Evolutionary conservation across 495 filamentous ascomycete genomes (phyloP).

Genomic region (Penicillium manginii): DNA sequence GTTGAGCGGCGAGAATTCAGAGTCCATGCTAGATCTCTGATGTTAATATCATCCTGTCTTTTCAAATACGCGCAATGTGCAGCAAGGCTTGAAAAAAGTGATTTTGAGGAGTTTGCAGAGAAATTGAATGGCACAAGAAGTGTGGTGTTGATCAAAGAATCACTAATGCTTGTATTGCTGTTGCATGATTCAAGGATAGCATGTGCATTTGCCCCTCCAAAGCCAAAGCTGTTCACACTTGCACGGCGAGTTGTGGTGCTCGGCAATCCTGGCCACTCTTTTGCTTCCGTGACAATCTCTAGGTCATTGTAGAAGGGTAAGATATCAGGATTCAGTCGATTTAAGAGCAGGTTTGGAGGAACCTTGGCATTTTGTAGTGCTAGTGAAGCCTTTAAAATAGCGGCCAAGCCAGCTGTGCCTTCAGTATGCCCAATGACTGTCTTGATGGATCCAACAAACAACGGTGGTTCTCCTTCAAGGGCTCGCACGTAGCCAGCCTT

Average conservation of each 20-base stretch:
- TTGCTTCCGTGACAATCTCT: conserved; percentile 19
- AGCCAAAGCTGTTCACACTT: conserved; percentile 55
- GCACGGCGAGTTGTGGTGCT: conserved; percentile 29
- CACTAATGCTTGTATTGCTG: background rate
- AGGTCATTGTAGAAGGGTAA: conserved; percentile 40
- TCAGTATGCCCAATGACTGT: conserved; percentile 61
- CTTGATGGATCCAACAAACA: conserved; percentile 59
- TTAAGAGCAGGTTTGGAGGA: conserved; percentile 62
- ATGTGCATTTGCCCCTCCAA: conserved; percentile 67
- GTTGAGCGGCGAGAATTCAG: conserved; percentile 25
- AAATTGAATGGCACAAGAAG: conserved; percentile 27
- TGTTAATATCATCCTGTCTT: conserved; percentile 5
- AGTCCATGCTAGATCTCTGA: conserved; percentile 32
- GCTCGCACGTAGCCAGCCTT: conserved; percentile 40
- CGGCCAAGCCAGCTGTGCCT: conserved; percentile 62
- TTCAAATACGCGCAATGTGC: conserved; percentile 26
- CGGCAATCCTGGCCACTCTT: conserved; percentile 19
- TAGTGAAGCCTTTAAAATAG: conserved; percentile 34
- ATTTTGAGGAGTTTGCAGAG: conserved; percentile 30
- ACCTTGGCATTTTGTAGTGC: conserved; percentile 54
- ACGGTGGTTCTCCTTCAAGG: conserved; percentile 26
- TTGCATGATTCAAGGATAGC: conserved; percentile 57
- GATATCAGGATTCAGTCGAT: conserved; percentile 41
- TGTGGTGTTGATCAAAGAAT: background rate
- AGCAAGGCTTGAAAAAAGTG: conserved; percentile 19